These are phyloP conservation scores for Blepharisma japonicum DNA, from an alignment of 73 alveolate species.

Conservation along the genomic window DNA sequence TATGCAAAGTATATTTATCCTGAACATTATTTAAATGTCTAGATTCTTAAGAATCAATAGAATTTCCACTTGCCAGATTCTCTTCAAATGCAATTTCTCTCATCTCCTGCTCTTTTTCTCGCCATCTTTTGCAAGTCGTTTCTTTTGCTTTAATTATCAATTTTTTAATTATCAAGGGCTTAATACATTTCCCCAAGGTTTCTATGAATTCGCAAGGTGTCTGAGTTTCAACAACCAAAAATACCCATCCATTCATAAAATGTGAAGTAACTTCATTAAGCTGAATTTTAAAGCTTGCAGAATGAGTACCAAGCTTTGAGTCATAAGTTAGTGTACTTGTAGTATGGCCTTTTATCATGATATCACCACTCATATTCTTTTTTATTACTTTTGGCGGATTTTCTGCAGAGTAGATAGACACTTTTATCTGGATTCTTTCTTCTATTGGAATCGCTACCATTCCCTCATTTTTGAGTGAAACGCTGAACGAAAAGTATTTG, in stretches of 20 bases:
- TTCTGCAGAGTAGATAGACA: neutral
- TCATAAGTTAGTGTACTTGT: neutral
- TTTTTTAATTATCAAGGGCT: neutral
- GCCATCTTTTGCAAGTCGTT: conserved; percentile 21
- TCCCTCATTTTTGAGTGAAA: neutral
- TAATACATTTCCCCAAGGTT: neutral
- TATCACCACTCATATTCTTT: neutral
- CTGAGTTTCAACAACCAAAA: no score
- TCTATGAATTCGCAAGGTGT: no score
- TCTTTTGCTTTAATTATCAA: conserved; percentile 15
- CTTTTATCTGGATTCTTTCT: neutral
- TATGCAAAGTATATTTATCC: no score
- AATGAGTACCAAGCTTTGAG: neutral
- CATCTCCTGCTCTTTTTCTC: neutral
- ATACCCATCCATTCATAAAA: neutral
- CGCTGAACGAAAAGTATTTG: neutral
- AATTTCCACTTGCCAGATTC: no score
- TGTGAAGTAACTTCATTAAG: conserved; percentile 18
- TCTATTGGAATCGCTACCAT: neutral
- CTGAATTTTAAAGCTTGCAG: neutral
- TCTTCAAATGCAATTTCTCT: no score
- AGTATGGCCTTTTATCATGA: neutral
- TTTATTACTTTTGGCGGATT: neutral
- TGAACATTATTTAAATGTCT: no score
- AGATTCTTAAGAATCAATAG: no score